These are phyloP conservation scores for Aspergillus intermedius DNA, from an alignment of 2,329 filamentous ascomycete genomes.

Conservation along the genomic window DNA sequence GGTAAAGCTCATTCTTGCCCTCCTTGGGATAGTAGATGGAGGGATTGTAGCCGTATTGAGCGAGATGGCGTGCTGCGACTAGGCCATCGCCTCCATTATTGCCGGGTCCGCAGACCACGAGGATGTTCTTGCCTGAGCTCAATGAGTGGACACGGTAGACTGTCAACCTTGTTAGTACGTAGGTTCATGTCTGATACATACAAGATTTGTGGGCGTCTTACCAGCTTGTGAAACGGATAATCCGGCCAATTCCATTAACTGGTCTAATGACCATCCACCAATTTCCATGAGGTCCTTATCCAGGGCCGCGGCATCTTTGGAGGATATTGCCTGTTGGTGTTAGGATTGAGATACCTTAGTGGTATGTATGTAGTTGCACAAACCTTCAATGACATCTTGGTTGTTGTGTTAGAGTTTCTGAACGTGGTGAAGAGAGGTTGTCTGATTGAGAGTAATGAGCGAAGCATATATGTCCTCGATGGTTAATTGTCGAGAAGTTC, in stretches of 20 bases:
- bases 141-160: constrained; percentile 80
- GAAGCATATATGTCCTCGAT: constrained; percentile 21
- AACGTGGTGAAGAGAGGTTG: neutral
- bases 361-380: neutral
- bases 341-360: neutral
- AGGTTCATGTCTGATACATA: neutral
- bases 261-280: constrained; percentile 84
- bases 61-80: constrained; percentile 85
- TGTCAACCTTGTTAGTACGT: constrained; percentile 27
- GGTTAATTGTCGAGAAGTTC: neutral
- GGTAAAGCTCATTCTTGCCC: constrained; percentile 82
- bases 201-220: constrained; percentile 30
- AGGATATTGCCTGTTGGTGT: constrained; percentile 65
- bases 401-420: constrained; percentile 18
- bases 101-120: constrained; percentile 85
- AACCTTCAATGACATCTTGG: constrained; percentile 39
- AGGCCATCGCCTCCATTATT: constrained; percentile 83
- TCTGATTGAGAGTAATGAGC: constrained; percentile 6
- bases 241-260: constrained; percentile 94
- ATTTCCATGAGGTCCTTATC: constrained; percentile 90
- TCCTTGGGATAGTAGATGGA: constrained; percentile 90
- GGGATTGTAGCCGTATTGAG: constrained; percentile 85
- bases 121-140: constrained; percentile 61
- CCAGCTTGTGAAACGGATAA: constrained; percentile 87
- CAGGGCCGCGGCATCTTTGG: constrained; percentile 79